Evolutionary conservation across 345 rosid species (phyloP).

Genomic region (Syzygium aqueum): DNA sequence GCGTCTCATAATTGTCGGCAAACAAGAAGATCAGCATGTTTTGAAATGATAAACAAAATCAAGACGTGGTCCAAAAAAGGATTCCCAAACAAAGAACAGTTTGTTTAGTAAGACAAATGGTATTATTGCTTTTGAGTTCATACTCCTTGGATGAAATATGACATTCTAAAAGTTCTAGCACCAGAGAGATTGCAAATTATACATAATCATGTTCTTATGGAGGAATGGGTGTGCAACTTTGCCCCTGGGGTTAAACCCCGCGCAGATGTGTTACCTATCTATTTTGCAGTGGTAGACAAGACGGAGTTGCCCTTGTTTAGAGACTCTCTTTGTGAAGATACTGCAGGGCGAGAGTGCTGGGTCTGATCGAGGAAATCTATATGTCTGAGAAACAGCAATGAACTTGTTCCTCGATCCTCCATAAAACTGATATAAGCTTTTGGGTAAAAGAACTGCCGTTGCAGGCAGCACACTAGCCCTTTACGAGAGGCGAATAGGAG

Average conservation of each 20-base stretch:
- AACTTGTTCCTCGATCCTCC: rapidly evolving
- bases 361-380: not conserved
- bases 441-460: not conserved
- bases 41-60: not conserved
- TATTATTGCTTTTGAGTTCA: not conserved
- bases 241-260: not conserved
- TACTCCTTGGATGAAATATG: not conserved
- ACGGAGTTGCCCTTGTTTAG: not conserved
- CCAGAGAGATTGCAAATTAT: not conserved
- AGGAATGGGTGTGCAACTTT: not conserved
- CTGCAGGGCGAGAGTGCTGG: not conserved
- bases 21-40: not conserved
- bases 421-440: not conserved
- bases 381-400: not conserved
- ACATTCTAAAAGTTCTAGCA: not conserved
- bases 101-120: not conserved
- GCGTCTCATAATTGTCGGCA: not conserved
- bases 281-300: not conserved
- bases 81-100: not conserved
- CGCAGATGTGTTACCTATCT: not conserved
- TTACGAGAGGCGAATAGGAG: not conserved
- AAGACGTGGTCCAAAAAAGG: not conserved
- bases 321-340: not conserved
- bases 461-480: not conserved
- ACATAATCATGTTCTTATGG: not conserved